Percentiles rank a stretch among this genome's conserved stretches.
These are phyloP conservation scores for Oxytropis ochrocephala DNA, from an alignment of 306 rosid genomes.

Conservation along the genomic window DNA sequence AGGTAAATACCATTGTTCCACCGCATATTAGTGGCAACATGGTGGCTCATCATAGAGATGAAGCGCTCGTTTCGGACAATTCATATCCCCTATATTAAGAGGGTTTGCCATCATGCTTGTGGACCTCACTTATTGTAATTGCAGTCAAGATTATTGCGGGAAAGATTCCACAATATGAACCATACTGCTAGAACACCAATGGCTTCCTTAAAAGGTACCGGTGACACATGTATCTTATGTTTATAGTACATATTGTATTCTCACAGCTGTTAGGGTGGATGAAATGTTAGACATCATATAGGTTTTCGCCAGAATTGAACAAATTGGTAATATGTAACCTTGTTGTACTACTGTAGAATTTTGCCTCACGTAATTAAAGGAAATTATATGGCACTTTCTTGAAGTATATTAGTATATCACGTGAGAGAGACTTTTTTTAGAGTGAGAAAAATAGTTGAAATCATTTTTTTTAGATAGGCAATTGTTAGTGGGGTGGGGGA, in stretches of 20 bases:
- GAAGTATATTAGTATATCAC: background rate
- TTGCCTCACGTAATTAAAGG: background rate
- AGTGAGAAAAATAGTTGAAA: no score
- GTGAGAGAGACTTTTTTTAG: no score
- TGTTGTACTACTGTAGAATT: background rate
- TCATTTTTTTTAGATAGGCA: no score
- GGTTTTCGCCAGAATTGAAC: background rate
- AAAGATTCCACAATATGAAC: constrained; percentile 9
- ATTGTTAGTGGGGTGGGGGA: no score
- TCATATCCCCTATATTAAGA: constrained; percentile 1
- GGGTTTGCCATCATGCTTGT: constrained; percentile 10
- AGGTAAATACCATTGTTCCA: constrained; percentile 29
- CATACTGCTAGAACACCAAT: background rate
- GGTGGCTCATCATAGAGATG: background rate
- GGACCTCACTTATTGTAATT: background rate
- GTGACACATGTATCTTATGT: constrained; percentile 9
- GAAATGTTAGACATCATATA: background rate
- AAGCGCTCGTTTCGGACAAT: constrained; percentile 12
- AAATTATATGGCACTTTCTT: background rate
- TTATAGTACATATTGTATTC: constrained; percentile 11
- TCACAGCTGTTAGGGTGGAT: background rate
- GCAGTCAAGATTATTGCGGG: background rate
- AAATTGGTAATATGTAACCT: background rate
- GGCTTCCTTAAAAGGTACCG: background rate
- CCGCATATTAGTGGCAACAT: background rate